A percentile compares a stretch with the other conserved stretches of the same genome.
phyloP scores from a whole-genome alignment of 2,329 filamentous ascomycete species.

The Paraphoma sp. region DNA sequence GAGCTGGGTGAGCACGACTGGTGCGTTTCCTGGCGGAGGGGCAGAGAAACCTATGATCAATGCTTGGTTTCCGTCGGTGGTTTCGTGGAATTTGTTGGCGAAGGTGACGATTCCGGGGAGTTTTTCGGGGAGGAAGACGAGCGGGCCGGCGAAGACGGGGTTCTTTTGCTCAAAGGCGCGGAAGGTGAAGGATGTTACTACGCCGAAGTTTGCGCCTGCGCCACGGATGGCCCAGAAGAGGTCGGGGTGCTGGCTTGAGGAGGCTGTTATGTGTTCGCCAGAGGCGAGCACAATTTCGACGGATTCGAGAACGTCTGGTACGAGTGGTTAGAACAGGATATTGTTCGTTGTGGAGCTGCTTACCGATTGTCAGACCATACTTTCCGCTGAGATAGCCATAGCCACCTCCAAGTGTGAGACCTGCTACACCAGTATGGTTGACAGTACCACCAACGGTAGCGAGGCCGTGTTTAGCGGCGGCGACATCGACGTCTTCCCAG shows the following conservation, averaged over 20 bases:
- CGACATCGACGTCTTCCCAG: constrained; percentile 63
- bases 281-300: constrained; percentile 43
- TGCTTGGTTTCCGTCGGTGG: constrained; percentile 37
- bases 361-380: constrained; percentile 63
- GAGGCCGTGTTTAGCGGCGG: constrained; percentile 58
- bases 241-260: constrained; percentile 27
- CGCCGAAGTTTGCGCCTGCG: constrained; percentile 45
- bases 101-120: constrained; percentile 35
- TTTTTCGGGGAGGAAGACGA: constrained; percentile 44
- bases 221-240: constrained; percentile 52
- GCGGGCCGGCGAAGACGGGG: constrained; percentile 45
- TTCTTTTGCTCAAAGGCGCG: constrained; percentile 37
- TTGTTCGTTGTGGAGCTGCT: neutral
- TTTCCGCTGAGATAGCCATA: constrained; percentile 63
- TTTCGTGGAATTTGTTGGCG: constrained; percentile 36
- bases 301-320: constrained; percentile 46
- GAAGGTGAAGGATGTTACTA: constrained; percentile 53
- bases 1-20: constrained; percentile 34
- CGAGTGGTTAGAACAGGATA: neutral
- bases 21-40: constrained; percentile 37
- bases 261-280: constrained; percentile 45
- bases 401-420: constrained; percentile 61
- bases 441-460: constrained; percentile 69
- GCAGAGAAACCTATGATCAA: constrained; percentile 34
- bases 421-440: constrained; percentile 68